phyloP scores from a whole-genome alignment of 495 filamentous ascomycete genomes.

The Penicillium crystallinum region DNA sequence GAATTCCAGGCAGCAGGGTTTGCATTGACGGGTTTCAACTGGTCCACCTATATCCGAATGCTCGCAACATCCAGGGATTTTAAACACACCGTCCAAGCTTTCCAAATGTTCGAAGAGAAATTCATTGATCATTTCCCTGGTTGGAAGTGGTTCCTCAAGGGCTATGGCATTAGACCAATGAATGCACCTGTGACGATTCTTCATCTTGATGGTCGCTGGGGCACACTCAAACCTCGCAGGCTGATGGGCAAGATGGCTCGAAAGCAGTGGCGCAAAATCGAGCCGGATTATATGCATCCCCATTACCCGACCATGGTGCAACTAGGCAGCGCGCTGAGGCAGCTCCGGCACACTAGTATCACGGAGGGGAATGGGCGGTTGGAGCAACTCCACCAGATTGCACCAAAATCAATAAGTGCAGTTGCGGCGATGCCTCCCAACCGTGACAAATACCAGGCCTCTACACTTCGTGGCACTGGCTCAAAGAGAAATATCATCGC shows the following conservation, averaged over 20 bases:
- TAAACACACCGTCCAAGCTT: slow-evolving; percentile 47
- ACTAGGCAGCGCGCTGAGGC: slow-evolving; percentile 44
- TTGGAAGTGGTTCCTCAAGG: slow-evolving; percentile 50
- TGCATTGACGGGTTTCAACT: slow-evolving; percentile 52
- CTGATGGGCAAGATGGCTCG: slow-evolving; percentile 27
- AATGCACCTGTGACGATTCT: slow-evolving; percentile 27
- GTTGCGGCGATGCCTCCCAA: slow-evolving; percentile 50
- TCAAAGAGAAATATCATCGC: slow-evolving; percentile 9
- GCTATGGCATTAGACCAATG: slow-evolving; percentile 26
- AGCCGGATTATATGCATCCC: slow-evolving; percentile 43
- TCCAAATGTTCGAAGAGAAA: slow-evolving; percentile 60
- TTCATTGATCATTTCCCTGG: slow-evolving; percentile 73
- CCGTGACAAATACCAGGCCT: slow-evolving; percentile 38
- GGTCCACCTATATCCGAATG: slow-evolving; percentile 46
- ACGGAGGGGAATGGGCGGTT: slow-evolving; percentile 23
- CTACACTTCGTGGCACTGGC: slow-evolving; percentile 27
- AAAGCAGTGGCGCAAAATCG: slow-evolving; percentile 32
- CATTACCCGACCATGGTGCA: slow-evolving; percentile 51
- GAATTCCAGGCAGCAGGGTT: slow-evolving; percentile 59
- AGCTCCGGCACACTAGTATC: slow-evolving; percentile 37
- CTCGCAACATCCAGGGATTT: slow-evolving; percentile 38
- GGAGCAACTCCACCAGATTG: slow-evolving; percentile 29
- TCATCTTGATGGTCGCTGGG: slow-evolving; percentile 19
- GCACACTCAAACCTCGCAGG: slow-evolving; percentile 10
- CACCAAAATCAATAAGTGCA: slow-evolving; percentile 48